Evolutionary conservation across 805 yeast species (phyloP), one percentile per base, ranked within the genome.

Genomic region (Wickerhamiella lipophila): DNA sequence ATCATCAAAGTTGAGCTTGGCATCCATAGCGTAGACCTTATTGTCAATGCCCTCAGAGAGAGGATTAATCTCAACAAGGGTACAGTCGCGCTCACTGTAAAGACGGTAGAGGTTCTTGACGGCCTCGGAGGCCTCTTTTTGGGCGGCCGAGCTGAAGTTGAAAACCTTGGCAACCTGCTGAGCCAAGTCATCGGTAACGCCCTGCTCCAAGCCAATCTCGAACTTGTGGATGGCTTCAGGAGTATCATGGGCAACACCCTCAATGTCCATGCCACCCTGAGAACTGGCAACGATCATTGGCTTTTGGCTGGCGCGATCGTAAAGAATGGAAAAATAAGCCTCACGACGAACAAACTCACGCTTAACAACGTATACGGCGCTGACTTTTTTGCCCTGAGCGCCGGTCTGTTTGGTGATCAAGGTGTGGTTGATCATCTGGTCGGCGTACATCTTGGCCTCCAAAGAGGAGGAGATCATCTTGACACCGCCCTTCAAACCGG

Each of bases 201-300:
- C 96, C 49, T 70, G 69, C 52, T 80, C 75, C 59, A 85, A 74
- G 58, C 82, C 80, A 52, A 92, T 78, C 56, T 82, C 74, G 76
- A 79, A 86, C 56, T 89, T 80, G 71, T 85, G 81, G 72, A 92
- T 92, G 58, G 95, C 95, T 50, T 77, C 78, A 49, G 99, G 99
- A 68, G 77, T 81, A 60, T 75, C 78, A 58, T 80, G 81, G 53
- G 98, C 99, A 59, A 92, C 97, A 67, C 95, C 95, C 75, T 92
- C 99, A 63, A 92, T 92, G 72, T 92, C 96, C 95, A 92, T 88
- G 74, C 99, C 99, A 73, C 99, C 99, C 72, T 92, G 92, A 55
- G 94, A 74, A 29, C 96, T 87, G 46, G 96, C 96, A 56, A 92
- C 95, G 63, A 92, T 83, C 71, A 92, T 74, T 52, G 97, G 95